Base-by-base conservation (phyloP, 2,329 filamentous ascomycete species). In the Nothopassalora personata region DNA sequence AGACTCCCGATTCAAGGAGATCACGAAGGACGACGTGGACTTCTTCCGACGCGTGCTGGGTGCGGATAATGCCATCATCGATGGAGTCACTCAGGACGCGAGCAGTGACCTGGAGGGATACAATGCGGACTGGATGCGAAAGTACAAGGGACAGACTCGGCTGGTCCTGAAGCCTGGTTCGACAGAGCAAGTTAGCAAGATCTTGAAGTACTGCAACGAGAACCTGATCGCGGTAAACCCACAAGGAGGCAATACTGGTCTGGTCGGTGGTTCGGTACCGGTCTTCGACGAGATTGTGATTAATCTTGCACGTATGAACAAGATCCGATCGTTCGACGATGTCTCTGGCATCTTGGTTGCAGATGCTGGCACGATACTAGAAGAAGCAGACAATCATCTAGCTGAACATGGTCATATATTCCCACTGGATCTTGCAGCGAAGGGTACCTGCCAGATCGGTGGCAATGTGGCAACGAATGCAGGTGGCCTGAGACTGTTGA, bases 81-180 rank as follows among this genome's bases (percentile, higher is more conserved):
- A 97, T 72, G 90, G 90, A 53, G 82, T 96, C 56, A 90, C 86
- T 3, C 76, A 84, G 66, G 85, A 92, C 74, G 86, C 86, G 13
- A 78, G 81, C 2, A 89, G 90, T 68, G 94, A 97, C 72, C 82
- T 97, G 65, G 90, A 94, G 72, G 84, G 89, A 7, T 99, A 91
- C 82, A 99, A 99, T 76, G 86, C 87, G 72, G 94, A 99, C 77
- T 99, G 95, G 94, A 97, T 99, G 92, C 87, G 90, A 76, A 99
- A 99, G 78, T 99, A 96, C 79, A 87, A 90, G 61, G 95, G 94
- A 31, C 91, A 97, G 75, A 86, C 90, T 61, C 86, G 87, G 70
- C 79, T 99, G 28, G 91, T 97, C 4, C 78, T 99, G 63, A 95
- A 91, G 77, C 94, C 94, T 10, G 84, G 82, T 54, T 88, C 85